Base-by-base conservation (phyloP, 164 flowering plant genomes). In the Annona squamosa region DNA sequence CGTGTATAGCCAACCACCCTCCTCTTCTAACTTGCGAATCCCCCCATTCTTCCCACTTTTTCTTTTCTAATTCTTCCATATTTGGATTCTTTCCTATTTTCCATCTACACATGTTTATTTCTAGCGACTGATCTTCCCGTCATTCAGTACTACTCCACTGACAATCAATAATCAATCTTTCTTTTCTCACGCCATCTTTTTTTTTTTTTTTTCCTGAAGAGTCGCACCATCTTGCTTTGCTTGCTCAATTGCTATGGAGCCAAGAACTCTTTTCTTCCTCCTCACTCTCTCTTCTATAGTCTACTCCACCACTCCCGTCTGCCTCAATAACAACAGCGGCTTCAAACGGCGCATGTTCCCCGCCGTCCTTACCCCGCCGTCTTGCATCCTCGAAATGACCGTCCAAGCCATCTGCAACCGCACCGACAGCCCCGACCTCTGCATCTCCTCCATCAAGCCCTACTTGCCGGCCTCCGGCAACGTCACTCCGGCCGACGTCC, bases 391-490 rank as follows among this genome's bases (percentile, higher is more conserved):
- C 37, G 65, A 63, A 2, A 17, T 6, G 19, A 43, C 43, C 9
- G 57, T 12, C 59, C 59, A 19, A 44, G 56, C 10, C 4, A 59
- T 79, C 4, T 84, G 87, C 67, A 46, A 4, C n/a, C 18, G 13
- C 47, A 81, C 81, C n/a, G 77, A 76, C 43, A 17, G 74, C 74
- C 71, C 81, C 1, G 52, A 3, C 10, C 67, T 80, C 26, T 84
- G 87, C 73, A 5, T 80, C 48, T 2, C 74, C 67, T 46, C 83
- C 59, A 46, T 82, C 17, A 3, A 7, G 4, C 87, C 84, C 0
- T 73, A n/a, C 75, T 63, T 81, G 3, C 3, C 7, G 0, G 77
- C 73, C 52, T 37, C 57, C 9, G 71, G 62, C 64, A 5, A 4
- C 2, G 44, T 65, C 10, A 3, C 56, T 67, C 48, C 68, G 10